Evolutionary conservation across 2,329 filamentous ascomycete genomes (phyloP).

Genomic region (Plenodomus biglobosus): DNA sequence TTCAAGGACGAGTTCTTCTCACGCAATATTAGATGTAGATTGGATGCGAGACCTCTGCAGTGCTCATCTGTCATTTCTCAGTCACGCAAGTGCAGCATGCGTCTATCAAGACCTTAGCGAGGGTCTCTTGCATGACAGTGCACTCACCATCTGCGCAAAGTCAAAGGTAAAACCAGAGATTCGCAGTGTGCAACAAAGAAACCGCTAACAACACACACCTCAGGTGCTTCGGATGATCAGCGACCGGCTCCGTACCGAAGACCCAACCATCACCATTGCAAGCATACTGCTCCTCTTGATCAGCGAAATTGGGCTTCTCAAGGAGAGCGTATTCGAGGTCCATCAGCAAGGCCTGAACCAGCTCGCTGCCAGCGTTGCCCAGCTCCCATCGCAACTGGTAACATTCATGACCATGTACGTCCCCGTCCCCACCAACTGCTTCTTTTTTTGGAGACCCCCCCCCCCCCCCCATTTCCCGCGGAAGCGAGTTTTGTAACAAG

Average conservation of each 20-base stretch:
- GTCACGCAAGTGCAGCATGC: slow-evolving; percentile 36
- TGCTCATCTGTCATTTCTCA: slow-evolving; percentile 36
- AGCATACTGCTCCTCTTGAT: slow-evolving; percentile 36
- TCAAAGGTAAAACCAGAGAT: slow-evolving; percentile 12
- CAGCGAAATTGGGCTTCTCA: slow-evolving; percentile 34
- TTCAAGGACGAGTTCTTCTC: not conserved
- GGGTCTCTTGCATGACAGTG: slow-evolving; percentile 31
- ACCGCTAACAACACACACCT: not conserved
- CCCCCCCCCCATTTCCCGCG: no score
- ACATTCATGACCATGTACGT: slow-evolving; percentile 36
- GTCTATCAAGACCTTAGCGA: slow-evolving; percentile 38
- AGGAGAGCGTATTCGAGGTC: slow-evolving; percentile 34
- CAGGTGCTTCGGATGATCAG: slow-evolving; percentile 27
- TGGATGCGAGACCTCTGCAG: slow-evolving; percentile 36
- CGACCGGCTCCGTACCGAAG: slow-evolving; percentile 30
- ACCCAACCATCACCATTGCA: slow-evolving; percentile 30
- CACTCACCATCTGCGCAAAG: slow-evolving; percentile 37
- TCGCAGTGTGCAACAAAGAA: not conserved
- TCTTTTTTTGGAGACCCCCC: no score
- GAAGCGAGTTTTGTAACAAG: slow-evolving; percentile 1
- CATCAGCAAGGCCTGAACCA: slow-evolving; percentile 29
- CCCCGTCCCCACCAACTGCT: no score
- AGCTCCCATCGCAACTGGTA: not conserved
- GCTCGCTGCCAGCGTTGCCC: not conserved
- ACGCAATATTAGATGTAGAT: slow-evolving; percentile 18